These are phyloP conservation scores for Trichoderma oligosporum DNA, from an alignment of 2,329 filamentous ascomycete genomes.

Conservation along the genomic window DNA sequence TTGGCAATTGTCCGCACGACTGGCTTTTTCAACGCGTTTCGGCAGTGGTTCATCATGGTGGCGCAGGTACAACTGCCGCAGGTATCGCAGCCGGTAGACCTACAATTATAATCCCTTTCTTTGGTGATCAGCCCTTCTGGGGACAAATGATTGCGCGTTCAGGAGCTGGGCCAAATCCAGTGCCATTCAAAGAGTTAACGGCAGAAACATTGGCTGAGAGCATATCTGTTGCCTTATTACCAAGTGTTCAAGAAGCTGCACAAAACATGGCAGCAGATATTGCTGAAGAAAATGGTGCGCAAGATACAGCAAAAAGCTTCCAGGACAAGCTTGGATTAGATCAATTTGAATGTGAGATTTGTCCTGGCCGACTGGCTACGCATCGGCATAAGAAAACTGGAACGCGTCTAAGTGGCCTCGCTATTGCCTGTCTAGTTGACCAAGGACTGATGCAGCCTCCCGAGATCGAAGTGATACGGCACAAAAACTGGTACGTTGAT, in stretches of 20 bases:
- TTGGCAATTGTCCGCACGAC: conserved; percentile 64
- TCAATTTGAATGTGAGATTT: conserved; percentile 54
- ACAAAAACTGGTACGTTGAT: conserved; percentile 58
- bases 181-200: conserved; percentile 56
- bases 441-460: conserved; percentile 52
- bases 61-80: conserved; percentile 62
- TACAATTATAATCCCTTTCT: conserved; percentile 64
- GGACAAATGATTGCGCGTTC: conserved; percentile 59
- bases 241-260: conserved; percentile 40
- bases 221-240: conserved; percentile 50
- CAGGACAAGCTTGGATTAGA: conserved; percentile 53
- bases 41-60: conserved; percentile 61
- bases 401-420: conserved; percentile 58
- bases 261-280: conserved; percentile 50
- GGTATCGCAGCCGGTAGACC: conserved; percentile 57
- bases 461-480: conserved; percentile 50
- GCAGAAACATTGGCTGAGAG: conserved; percentile 52
- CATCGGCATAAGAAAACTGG: conserved; percentile 59
- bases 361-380: conserved; percentile 54
- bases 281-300: conserved; percentile 50
- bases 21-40: conserved; percentile 60
- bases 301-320: conserved; percentile 51
- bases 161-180: conserved; percentile 56
- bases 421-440: conserved; percentile 54
- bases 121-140: conserved; percentile 64